phyloP scores from a whole-genome alignment of 257 asterid species.

The Przewalskia tangutica region DNA sequence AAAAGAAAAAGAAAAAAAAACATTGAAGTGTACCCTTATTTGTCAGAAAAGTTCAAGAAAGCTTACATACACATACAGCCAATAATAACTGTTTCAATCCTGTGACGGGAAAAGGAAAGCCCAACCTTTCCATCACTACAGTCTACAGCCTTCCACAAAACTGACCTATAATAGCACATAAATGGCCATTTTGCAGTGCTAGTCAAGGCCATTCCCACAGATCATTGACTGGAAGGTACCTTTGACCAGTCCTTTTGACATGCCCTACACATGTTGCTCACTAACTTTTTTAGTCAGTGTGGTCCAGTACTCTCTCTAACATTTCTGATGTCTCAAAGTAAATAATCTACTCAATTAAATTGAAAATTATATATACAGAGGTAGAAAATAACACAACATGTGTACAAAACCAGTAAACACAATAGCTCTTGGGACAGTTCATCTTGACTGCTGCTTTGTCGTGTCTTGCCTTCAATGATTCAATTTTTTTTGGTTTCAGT shows the following conservation, averaged over 20 bases:
- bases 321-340: background rate
- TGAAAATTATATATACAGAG: background rate
- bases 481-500: background rate
- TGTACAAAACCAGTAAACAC: background rate
- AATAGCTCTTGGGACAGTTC: background rate
- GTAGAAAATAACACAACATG: background rate
- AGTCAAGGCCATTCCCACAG: slow-evolving; percentile 20
- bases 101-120: slow-evolving; percentile 19
- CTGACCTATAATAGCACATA: slow-evolving; percentile 42
- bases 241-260: slow-evolving; percentile 39
- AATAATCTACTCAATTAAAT: background rate
- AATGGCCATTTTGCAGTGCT: slow-evolving; percentile 40
- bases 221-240: slow-evolving; percentile 12
- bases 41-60: slow-evolving; percentile 9
- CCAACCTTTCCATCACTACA: slow-evolving; percentile 18
- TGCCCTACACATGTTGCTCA: slow-evolving; percentile 20
- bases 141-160: slow-evolving; percentile 12
- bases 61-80: slow-evolving; percentile 9
- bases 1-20: too few species aligned
- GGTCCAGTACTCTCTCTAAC: background rate
- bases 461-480: background rate
- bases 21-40: background rate
- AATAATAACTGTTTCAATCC: slow-evolving; percentile 4
- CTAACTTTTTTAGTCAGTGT: background rate
- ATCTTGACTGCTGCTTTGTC: background rate